Conservation (phyloP, 352 stramenopile genomes). For the Phytophthora parvispora region DNA sequence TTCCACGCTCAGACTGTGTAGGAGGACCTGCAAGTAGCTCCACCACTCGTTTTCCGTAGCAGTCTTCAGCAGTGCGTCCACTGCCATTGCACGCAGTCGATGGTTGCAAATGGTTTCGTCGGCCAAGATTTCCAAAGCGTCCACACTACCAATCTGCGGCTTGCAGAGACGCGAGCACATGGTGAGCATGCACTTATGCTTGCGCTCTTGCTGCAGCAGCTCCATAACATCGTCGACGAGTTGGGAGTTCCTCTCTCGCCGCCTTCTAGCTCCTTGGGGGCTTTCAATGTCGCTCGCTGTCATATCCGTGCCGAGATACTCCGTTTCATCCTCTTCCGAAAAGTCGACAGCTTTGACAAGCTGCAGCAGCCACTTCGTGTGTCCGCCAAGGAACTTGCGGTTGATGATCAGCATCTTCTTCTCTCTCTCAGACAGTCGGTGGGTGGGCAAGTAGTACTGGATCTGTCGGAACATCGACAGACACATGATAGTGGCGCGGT, state of each 20-base stretch:
- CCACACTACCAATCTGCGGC: conserved; percentile 76
- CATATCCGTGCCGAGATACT: conserved; percentile 29
- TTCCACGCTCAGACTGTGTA: conserved; percentile 83
- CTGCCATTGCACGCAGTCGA: conserved; percentile 62
- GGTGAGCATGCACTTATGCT: conserved; percentile 88
- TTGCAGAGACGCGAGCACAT: conserved; percentile 90
- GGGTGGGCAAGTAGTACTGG: conserved; percentile 88
- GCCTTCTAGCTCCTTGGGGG: conserved; percentile 5
- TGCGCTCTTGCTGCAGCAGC: conserved; percentile 71
- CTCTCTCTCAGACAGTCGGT: conserved; percentile 77
- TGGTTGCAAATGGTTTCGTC: conserved; percentile 76
- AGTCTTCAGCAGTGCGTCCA: conserved; percentile 71
- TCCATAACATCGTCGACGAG: conserved; percentile 72
- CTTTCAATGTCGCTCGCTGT: conserved; percentile 32
- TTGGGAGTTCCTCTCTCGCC: conserved; percentile 35
- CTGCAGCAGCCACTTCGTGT: conserved; percentile 90
- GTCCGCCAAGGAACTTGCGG: conserved; percentile 74
- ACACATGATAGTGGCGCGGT: conserved; percentile 89
- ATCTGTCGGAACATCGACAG: conserved; percentile 92
- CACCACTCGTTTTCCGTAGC: conserved; percentile 85
- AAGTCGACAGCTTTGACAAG: conserved; percentile 89
- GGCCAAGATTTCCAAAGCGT: conserved; percentile 82
- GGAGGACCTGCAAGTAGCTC: conserved; percentile 77
- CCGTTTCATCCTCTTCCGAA: conserved; percentile 59
- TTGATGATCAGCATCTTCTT: conserved; percentile 86